Base-by-base conservation (phyloP, 202 grass and related monocot genomes). In the Bolboschoenoplectus hybrid region DNA sequence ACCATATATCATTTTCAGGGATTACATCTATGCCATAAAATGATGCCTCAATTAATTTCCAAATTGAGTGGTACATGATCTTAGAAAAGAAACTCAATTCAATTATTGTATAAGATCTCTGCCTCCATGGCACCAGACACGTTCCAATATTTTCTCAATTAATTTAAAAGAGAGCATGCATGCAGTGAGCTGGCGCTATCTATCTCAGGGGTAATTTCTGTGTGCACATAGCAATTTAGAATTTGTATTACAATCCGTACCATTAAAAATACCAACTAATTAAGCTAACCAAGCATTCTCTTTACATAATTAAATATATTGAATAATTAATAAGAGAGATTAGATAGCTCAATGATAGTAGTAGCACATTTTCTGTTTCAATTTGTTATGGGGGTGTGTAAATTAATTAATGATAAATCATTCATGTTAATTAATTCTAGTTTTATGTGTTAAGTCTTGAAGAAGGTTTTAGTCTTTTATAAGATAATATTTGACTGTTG, bases 81-180 rank as follows among this genome's bases (percentile, higher is more conserved):
- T 36, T 13, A 56, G 49, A 16, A 38, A 26, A 56, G 74, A 8
- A 52, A 12, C 20, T 52, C 50, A 77, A 77, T 56, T 79, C 50
- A 77, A 77, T 56, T 79, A 79, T 79, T 79, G 74, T 40, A 58
- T 79, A 78, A 58, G 51, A 79, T 58, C 10, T 79, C 11, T 79
- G 74, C 74, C 51, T 9, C 51, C 51, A 79, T 9, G 52, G 32
- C 6, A 6, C 13, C 7, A 77, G 74, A 79, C 74, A 79, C 52
- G 74, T 14, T 58, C 34, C 52, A 17, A 4, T 58, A 40, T 77
- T 57, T 17, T 38, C 13, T 77, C 32, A 26, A 26, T 26, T 26
- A 26, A 26, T 43, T 6, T 5, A 14, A 51, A 36, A 51, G 47
- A 52, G 10, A 34, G n/a, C 36, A 26, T 26, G 26, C 26, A 26